Evolutionary conservation across 192 early-diverging fungal genomes (phyloP), one percentile per base, ranked within the genome.

Genomic region (Coemansia sp.): DNA sequence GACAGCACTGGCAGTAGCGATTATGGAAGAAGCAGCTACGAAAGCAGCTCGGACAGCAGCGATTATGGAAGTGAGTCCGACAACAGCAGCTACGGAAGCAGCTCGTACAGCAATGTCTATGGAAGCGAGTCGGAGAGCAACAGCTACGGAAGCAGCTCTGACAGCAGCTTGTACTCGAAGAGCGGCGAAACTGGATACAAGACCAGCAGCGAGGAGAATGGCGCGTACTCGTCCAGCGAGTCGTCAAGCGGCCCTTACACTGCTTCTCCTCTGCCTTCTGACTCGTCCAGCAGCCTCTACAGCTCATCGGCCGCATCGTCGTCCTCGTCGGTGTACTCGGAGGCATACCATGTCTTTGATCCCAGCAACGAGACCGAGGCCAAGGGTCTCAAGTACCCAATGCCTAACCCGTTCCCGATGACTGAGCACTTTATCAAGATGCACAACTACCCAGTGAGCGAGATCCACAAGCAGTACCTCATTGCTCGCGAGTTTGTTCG

Each of bases 341-440:
- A 70, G 29, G 56, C 21, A 19, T 75, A 75, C 60, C 48, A 63
- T 4, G 29, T 34, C 8, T 70, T 54, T 42, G 60, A 66, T 14
- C 17, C 39, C 21, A 53, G 41, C 24, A 56, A 70, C 13, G 51
- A 50, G 24, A 11, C 51, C 6, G 46, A 29, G 31, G 17, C 21
- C 27, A 53, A 41, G 39, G 70, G 70, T 36, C 42, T 71, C 33
- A 73, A 74, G 36, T 66, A 68, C 37, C 41, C 74, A 37, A 82
- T 82, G 79, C 71, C 74, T 29, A 71, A 71, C 64, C 79, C 79
- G 36, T 76, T 70, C 62, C 81, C 81, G 24, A 59, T 72, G 42
- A 64, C 69, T 19, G 39, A 19, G 13, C 31, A 44, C 59, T 78
- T 65, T 51, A 67, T 78, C 61, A 50, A 66, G 69, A 83, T 83